Base-by-base conservation (phyloP, 2,329 filamentous ascomycete genomes). In the Aspergillus tubingensis region DNA sequence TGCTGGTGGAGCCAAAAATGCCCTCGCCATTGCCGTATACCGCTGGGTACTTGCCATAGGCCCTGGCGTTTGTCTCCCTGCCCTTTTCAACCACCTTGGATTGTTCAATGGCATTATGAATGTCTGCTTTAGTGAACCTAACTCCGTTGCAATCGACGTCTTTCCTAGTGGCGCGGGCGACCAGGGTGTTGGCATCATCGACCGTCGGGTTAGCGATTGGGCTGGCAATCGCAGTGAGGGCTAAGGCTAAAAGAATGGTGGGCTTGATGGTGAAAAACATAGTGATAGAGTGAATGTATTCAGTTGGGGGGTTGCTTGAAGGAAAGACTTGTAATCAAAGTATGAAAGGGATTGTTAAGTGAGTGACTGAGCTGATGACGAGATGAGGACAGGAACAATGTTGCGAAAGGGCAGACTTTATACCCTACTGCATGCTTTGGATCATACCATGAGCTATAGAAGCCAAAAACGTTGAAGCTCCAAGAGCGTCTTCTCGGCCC, bases 391-490 rank as follows among this genome's bases (percentile, higher is more conserved):
- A 36, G 2, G 5, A 13, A 6, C 32, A 11, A 2, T 13, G 32
- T 2, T 36, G 32, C 4, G 11, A 13, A 13, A 2, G 11, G 11
- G 2, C 32, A 36, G 11, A 8, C 5, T 36, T 36, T 36, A 36
- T 36, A 36, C 11, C 32, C 32, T 36, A 11, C 2, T 36, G 4
- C 27, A 5, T 30, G 3, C 3, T 30, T 30, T 30, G 27, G 0
- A 30, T 30, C 10, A 2, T 30, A 11, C 10, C 27, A 30, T 30
- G 2, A 10, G 10, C 27, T 5, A 11, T 10, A 11, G 8, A 30
- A 1, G 3, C 10, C 10, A 6, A 13, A 1, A 1, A 36, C 4
- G 0, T 32, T 13, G 10, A 13, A 11, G 32, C 32, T 0, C 10
- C 3, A 10, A 3, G 10, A 36, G 11, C 11, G 32, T 13, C 4